Base-by-base conservation (phyloP, 495 filamentous ascomycete species). In the Daldinia concentrica region DNA sequence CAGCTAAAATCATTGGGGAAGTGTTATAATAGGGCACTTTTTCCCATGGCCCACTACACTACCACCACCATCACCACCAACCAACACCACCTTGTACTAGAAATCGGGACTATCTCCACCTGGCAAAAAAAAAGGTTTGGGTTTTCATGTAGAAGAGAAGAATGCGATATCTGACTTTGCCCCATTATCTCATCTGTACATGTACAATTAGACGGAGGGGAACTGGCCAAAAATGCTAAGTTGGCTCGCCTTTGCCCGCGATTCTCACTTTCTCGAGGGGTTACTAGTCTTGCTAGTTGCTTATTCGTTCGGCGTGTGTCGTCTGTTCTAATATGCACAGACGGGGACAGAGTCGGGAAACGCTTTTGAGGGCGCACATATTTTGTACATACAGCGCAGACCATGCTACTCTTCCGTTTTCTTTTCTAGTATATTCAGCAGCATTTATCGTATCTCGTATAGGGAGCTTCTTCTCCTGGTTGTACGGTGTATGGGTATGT, bases 1-100 rank as follows among this genome's bases (percentile, higher is more conserved):
- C 95, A 12, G 94, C 94, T 37, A 97, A 95, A 84, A 99, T 99
- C 76, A 92, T 99, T 54, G 93, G 95, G 27, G 95, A 99, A 81
- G 95, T 99, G 52, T 85, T 97, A 79, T 97, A 91, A 76, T 67
- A 45, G 51, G 59, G 14, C 52, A 58, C 43, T 30, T 59, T 72
- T 36, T 48, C 43, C 43, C 3, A 48, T 9, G 43, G 43, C 43
- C 43, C 43, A 48, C 43, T 9, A 48, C 43, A 48, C 43, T 48
- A 48, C 43, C 43, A 5, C 43, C 19, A 48, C 41, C 41, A 48
- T n/a, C n/a, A n/a, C n/a, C n/a, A 24, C 15, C 41, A n/a, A 45
- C 37, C 43, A 48, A 9, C 43, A 48, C 9, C 52, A 58, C 36
- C 39, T 61, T 73, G 65, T 66, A 66, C 60, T 57, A 57, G 64